phyloP scores from a whole-genome alignment of 805 yeast genomes.

The Ogataea nitratoaversa region DNA sequence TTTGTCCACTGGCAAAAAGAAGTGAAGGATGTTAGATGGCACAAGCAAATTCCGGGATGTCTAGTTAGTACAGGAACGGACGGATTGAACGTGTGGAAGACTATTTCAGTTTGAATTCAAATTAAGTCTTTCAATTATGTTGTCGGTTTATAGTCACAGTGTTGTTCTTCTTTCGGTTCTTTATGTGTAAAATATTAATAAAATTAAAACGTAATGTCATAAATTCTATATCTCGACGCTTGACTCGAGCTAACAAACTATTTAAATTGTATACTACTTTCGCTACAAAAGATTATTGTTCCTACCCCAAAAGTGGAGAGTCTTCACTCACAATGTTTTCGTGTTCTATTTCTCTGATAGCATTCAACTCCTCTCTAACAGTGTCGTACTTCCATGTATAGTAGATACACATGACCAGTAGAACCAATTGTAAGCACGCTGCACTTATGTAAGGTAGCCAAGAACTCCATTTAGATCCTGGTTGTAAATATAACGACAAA shows the following conservation, averaged over 20 bases:
- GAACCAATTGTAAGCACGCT: slow-evolving; percentile 58
- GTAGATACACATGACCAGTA: slow-evolving; percentile 61
- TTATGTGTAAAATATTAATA: too few species aligned
- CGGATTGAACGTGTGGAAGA: slow-evolving; percentile 93
- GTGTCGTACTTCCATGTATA: slow-evolving; percentile 29
- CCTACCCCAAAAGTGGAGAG: slow-evolving; percentile 6
- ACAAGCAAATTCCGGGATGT: slow-evolving; percentile 93
- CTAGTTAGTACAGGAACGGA: slow-evolving; percentile 93
- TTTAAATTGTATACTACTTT: background rate
- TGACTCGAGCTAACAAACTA: too few species aligned
- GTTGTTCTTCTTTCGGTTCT: too few species aligned
- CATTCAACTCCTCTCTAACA: slow-evolving; percentile 18
- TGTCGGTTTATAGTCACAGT: background rate
- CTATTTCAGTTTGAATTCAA: slow-evolving; percentile 70
- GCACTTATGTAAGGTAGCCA: slow-evolving; percentile 80
- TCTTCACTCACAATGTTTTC: slow-evolving; percentile 14
- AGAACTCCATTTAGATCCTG: slow-evolving; percentile 80
- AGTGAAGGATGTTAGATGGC: slow-evolving; percentile 98
- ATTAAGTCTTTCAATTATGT: background rate
- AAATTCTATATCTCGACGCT: too few species aligned
- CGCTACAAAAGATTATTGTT: background rate
- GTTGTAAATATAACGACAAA: slow-evolving; percentile 60
- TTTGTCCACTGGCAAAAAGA: slow-evolving; percentile 98
- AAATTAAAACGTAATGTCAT: too few species aligned
- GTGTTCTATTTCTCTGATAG: slow-evolving; percentile 12